Evolutionary conservation across 768 basidiomycete species (phyloP), one percentile per base, ranked within the genome.

Genomic region (Calocybe gangraenosa): DNA sequence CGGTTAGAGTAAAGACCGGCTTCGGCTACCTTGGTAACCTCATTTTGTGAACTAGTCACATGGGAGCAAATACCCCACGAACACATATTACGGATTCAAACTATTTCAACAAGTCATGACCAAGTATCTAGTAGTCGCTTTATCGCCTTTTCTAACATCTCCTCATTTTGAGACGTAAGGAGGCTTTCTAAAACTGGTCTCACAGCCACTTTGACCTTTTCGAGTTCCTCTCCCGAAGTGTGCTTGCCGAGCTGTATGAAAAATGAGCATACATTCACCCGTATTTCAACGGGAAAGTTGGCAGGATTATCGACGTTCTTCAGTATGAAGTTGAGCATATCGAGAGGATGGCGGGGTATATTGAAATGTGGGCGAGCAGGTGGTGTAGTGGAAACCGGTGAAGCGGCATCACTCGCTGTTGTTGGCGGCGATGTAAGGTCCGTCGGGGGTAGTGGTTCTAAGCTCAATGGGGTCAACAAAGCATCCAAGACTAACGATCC

Each of bases 251-350:
- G 58, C 51, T 87, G 83, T 32, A 77, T 70, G 20, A 92, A 64
- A 48, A 92, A 72, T 6, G 83, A 76, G 58, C 87, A 90, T 14
- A 81, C 76, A 54, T 92, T 92, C 20, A 78, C 69, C 37, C 87
- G 78, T 46, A 92, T 78, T 66, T 92, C 90, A 15, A 78, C 65
- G n/a, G 84, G 84, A 56, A 81, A 82, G 49, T 77, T 67, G 48
- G 68, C 67, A 0, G 76, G 70, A 51, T 75, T 73, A 52, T 79
- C 71, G 48, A 71, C 62, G 51, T 82, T 83, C 37, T 71, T 73
- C 49, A 93, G 65, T 41, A 82, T 78, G 34, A 68, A 69, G 37
- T 79, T 64, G 42, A 92, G 73, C 69, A 83, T 80, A 58, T 89
- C 87, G 23, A 88, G 67, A 11, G 82, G 78, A 46, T 76, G 75